Conservation (phyloP, 2,329 filamentous ascomycete genomes). For the Diaporthe sp. region DNA sequence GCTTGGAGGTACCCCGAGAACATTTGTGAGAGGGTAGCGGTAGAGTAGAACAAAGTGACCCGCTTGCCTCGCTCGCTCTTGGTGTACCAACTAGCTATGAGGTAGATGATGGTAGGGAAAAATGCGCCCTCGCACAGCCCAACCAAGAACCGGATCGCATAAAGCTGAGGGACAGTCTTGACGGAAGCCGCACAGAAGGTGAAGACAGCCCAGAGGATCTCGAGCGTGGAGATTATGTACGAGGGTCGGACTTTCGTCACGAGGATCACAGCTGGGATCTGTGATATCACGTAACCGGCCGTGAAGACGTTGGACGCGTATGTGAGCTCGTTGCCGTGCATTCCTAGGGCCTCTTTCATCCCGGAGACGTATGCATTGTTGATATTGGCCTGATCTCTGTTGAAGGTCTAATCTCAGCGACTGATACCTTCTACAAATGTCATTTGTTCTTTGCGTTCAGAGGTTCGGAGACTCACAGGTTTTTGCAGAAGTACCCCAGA, state of each 20-base stretch:
- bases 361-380: slow-evolving; percentile 41
- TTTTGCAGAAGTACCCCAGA: slow-evolving; percentile 40
- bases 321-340: slow-evolving; percentile 38
- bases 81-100: slow-evolving; percentile 40
- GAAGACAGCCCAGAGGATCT: slow-evolving; percentile 38
- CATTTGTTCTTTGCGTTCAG: background rate
- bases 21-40: slow-evolving; percentile 56
- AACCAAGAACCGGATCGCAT: slow-evolving; percentile 38
- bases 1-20: slow-evolving; percentile 65
- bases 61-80: slow-evolving; percentile 38
- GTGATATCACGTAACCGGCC: slow-evolving; percentile 39
- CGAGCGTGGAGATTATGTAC: slow-evolving; percentile 38
- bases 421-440: background rate
- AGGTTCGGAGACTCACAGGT: slow-evolving; percentile 16
- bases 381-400: slow-evolving; percentile 33
- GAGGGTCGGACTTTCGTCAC: slow-evolving; percentile 37
- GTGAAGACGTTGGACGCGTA: slow-evolving; percentile 39
- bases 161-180: slow-evolving; percentile 38
- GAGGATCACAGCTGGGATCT: slow-evolving; percentile 39
- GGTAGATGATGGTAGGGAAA: slow-evolving; percentile 42
- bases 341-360: slow-evolving; percentile 39
- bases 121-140: slow-evolving; percentile 39
- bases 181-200: slow-evolving; percentile 41
- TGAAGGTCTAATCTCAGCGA: background rate
- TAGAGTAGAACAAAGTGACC: slow-evolving; percentile 39